Evolutionary conservation across 306 rosid genomes (phyloP).

Genomic region (Trichosanthes truncata): DNA sequence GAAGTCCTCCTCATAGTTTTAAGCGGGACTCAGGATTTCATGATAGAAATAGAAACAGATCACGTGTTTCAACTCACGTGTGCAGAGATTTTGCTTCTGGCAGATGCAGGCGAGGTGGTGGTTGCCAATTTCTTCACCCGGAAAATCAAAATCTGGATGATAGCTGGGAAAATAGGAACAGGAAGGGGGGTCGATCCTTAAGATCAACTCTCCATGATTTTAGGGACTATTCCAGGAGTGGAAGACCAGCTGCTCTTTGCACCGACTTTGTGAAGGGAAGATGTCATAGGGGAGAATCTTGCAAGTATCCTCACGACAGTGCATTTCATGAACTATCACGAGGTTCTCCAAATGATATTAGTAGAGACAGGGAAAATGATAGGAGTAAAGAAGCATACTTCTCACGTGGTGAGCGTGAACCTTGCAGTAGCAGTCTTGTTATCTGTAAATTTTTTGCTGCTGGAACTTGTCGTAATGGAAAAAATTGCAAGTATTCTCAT

Average conservation of each 20-base stretch:
- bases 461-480: slow-evolving; percentile 92
- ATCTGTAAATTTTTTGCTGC: slow-evolving; percentile 79
- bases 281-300: slow-evolving; percentile 74
- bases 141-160: slow-evolving; percentile 51
- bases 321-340: slow-evolving; percentile 52
- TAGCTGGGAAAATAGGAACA: slow-evolving; percentile 61
- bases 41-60: slow-evolving; percentile 62
- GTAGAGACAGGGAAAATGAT: slow-evolving; percentile 60
- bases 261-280: slow-evolving; percentile 63
- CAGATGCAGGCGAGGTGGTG: slow-evolving; percentile 80
- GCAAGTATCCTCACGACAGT: slow-evolving; percentile 62
- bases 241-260: slow-evolving; percentile 47
- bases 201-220: slow-evolving; percentile 39
- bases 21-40: slow-evolving; percentile 54
- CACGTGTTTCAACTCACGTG: slow-evolving; percentile 41
- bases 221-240: slow-evolving; percentile 56
- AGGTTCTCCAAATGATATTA: slow-evolving; percentile 41
- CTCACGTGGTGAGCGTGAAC: slow-evolving; percentile 56
- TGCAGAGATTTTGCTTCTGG: slow-evolving; percentile 81
- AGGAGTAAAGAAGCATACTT: slow-evolving; percentile 54
- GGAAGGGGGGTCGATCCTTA: slow-evolving; percentile 61
- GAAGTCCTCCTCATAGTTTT: slow-evolving; percentile 44
- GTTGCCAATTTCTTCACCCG: slow-evolving; percentile 67
- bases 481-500: slow-evolving; percentile 78
- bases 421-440: slow-evolving; percentile 37